These are phyloP conservation scores for Syncephalis plumigaleata DNA, from an alignment of 371 early-diverging fungal genomes.

Conservation along the genomic window DNA sequence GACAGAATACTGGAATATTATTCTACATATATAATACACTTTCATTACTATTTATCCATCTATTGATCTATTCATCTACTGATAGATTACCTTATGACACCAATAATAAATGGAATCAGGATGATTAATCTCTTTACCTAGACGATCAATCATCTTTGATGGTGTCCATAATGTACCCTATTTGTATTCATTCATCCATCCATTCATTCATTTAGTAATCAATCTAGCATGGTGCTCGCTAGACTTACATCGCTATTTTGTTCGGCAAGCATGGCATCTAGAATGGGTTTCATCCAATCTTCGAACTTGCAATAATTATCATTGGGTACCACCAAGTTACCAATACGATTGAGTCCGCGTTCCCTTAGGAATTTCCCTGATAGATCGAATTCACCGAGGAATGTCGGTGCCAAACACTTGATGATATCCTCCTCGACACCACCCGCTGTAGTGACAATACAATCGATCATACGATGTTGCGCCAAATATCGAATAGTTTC, in stretches of 20 bases:
- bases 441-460: slow-evolving; percentile 93
- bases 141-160: slow-evolving; percentile 75
- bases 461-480: slow-evolving; percentile 80
- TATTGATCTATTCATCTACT: background rate
- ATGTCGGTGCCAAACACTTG: slow-evolving; percentile 90
- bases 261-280: slow-evolving; percentile 85
- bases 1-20: slow-evolving; percentile 96
- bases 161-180: slow-evolving; percentile 82
- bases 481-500: slow-evolving; percentile 87
- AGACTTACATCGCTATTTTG: slow-evolving; percentile 49
- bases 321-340: slow-evolving; percentile 97
- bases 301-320: slow-evolving; percentile 98
- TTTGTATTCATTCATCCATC: too few relatives aligned
- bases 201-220: background rate
- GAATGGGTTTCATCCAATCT: slow-evolving; percentile 89
- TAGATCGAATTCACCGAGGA: slow-evolving; percentile 69
- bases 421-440: slow-evolving; percentile 99
- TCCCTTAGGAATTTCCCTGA: slow-evolving; percentile 73
- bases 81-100: slow-evolving; percentile 64
- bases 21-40: slow-evolving; percentile 35
- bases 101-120: slow-evolving; percentile 95
- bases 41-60: background rate
- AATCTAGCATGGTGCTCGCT: too few relatives aligned
- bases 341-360: slow-evolving; percentile 94
- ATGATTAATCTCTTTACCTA: slow-evolving; percentile 92